phyloP scores from a whole-genome alignment of 495 filamentous ascomycete genomes.

The Neurospora tetrasperma region DNA sequence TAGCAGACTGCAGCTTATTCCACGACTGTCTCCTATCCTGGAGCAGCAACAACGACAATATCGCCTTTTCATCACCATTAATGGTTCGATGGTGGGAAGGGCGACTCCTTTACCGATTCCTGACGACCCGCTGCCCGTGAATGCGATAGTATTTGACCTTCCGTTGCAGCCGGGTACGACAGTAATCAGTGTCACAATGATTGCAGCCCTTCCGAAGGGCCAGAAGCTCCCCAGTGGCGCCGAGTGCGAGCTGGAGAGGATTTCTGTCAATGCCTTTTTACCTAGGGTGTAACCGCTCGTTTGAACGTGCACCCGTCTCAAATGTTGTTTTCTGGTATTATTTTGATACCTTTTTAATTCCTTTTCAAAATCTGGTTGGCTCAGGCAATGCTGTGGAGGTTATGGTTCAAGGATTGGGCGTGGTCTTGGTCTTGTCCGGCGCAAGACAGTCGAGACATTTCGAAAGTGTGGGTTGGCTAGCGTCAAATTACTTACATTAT shows the following conservation, averaged over 20 bases:
- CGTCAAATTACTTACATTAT: background rate
- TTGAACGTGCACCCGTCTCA: background rate
- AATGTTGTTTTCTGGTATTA: background rate
- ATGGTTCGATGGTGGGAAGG: slow-evolving; percentile 51
- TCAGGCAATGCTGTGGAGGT: background rate
- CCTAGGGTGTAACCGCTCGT: slow-evolving; percentile 6
- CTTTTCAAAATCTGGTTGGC: background rate
- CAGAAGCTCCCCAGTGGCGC: slow-evolving; percentile 43
- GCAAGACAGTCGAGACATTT: background rate
- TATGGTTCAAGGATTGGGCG: background rate
- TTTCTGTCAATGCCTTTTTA: slow-evolving; percentile 34
- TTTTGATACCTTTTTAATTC: background rate
- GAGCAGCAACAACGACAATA: slow-evolving; percentile 37
- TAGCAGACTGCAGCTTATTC: slow-evolving; percentile 53
- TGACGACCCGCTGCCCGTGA: slow-evolving; percentile 33
- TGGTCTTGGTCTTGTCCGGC: background rate
- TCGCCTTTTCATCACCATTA: slow-evolving; percentile 20
- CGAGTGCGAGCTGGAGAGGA: slow-evolving; percentile 57
- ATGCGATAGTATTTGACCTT: slow-evolving; percentile 50
- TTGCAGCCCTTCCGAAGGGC: slow-evolving; percentile 51
- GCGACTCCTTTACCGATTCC: slow-evolving; percentile 32
- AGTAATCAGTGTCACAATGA: slow-evolving; percentile 52
- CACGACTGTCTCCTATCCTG: slow-evolving; percentile 40
- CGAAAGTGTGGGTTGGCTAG: background rate
- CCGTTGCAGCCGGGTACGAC: slow-evolving; percentile 52